Evolutionary conservation across 805 yeast genomes (phyloP).

Genomic region (Aciculoconidium aculeatum): DNA sequence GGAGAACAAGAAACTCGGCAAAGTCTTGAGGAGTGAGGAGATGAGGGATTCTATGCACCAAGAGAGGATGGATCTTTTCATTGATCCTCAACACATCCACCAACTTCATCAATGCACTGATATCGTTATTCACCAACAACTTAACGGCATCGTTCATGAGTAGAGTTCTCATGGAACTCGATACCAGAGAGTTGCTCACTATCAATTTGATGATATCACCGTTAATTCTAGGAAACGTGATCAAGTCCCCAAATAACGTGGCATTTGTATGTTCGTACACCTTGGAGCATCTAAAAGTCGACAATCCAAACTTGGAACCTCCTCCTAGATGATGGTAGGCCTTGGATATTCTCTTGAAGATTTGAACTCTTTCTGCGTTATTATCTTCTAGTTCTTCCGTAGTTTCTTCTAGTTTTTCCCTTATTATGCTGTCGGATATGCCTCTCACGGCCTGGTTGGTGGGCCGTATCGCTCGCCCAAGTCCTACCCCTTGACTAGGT

Average conservation of each 20-base stretch:
- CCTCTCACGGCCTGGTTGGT: slow-evolving; percentile 1
- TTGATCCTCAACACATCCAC: too few relatives aligned
- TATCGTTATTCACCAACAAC: too few relatives aligned
- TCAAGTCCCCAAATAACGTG: slow-evolving; percentile 16
- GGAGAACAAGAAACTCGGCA: slow-evolving; percentile 13
- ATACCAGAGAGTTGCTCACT: slow-evolving; percentile 10
- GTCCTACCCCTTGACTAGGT: too few relatives aligned
- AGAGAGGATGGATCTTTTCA: slow-evolving; percentile 6
- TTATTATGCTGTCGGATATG: too few relatives aligned
- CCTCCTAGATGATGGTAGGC: slow-evolving; percentile 8
- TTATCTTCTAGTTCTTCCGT: too few relatives aligned
- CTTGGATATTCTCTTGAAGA: slow-evolving; percentile 10
- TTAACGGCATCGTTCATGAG: slow-evolving; percentile 13
- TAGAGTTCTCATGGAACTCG: slow-evolving; percentile 15
- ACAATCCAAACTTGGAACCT: slow-evolving; percentile 8
- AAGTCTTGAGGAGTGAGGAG: not conserved
- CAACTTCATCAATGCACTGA: too few relatives aligned
- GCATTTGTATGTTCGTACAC: slow-evolving; percentile 8
- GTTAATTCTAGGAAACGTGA: slow-evolving; percentile 14
- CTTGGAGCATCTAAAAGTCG: slow-evolving; percentile 11
- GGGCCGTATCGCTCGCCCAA: too few relatives aligned
- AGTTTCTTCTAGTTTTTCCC: too few relatives aligned
- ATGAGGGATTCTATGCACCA: not conserved
- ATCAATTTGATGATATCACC: slow-evolving; percentile 14
- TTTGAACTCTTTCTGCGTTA: too few relatives aligned